Percentiles rank a stretch among this genome's conserved stretches.
Conservation (phyloP, 2,329 filamentous ascomycete species). For the Apiospora arundinis region DNA sequence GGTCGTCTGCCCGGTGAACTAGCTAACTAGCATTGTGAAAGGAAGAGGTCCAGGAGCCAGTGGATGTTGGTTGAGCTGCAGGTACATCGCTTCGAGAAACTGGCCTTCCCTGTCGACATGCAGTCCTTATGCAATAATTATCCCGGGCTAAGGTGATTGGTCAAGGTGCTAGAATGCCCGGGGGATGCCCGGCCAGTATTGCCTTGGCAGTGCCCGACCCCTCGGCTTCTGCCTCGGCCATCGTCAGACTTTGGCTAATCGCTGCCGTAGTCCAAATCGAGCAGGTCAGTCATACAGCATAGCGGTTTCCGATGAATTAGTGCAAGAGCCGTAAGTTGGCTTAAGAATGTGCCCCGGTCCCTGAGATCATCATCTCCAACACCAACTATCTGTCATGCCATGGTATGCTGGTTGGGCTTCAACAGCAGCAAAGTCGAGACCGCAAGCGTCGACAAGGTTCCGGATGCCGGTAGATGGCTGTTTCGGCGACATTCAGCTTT, state of each 20-base stretch:
- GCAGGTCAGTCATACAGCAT: background rate
- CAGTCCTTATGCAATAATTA: background rate
- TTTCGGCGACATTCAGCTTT: conserved; percentile 5
- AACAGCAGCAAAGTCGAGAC: background rate
- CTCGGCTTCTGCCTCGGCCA: background rate
- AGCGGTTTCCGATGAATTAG: background rate
- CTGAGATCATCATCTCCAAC: background rate
- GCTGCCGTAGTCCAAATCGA: background rate
- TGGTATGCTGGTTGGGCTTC: background rate
- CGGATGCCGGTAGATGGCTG: background rate
- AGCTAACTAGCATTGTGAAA: background rate
- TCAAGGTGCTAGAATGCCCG: background rate
- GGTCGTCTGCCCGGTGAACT: background rate
- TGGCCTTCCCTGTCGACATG: background rate
- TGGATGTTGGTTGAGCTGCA: background rate
- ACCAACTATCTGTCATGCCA: background rate
- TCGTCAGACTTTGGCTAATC: background rate
- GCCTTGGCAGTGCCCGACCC: background rate
- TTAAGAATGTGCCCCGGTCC: background rate
- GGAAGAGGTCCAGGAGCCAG: background rate
- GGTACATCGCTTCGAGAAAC: background rate
- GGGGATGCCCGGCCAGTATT: background rate
- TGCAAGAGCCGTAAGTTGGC: background rate
- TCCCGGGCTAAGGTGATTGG: background rate
- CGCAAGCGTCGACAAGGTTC: background rate